These are phyloP conservation scores for Penicillium sp. DNA, from an alignment of 2,329 filamentous ascomycete species.

Conservation along the genomic window DNA sequence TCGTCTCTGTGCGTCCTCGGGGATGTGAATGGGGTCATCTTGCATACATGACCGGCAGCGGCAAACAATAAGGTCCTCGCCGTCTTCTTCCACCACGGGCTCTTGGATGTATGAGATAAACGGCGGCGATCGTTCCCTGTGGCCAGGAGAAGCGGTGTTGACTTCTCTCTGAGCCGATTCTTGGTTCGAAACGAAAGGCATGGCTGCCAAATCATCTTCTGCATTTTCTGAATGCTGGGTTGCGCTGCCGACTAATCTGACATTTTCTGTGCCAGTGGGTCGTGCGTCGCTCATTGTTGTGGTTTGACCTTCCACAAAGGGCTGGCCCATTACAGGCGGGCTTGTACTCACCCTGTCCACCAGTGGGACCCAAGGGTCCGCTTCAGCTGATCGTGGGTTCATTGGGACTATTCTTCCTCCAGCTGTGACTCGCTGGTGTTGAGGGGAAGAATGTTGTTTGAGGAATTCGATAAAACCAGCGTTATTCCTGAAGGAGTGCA, in stretches of 20 bases:
- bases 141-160: too few species aligned
- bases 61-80: too few species aligned
- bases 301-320: neutral
- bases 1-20: neutral
- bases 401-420: slow-evolving; percentile 53
- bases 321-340: neutral
- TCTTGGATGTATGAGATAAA: neutral
- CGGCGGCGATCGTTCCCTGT: too few species aligned
- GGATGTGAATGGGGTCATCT: too few species aligned
- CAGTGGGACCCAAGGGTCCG: neutral
- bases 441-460: slow-evolving; percentile 50
- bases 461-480: slow-evolving; percentile 50
- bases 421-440: slow-evolving; percentile 51
- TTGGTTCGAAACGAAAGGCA: too few species aligned
- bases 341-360: neutral
- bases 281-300: neutral
- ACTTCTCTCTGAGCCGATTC: too few species aligned
- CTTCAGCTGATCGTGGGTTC: slow-evolving; percentile 28
- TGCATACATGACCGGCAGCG: too few species aligned
- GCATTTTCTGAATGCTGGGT: too few species aligned
- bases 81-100: neutral
- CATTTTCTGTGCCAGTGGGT: neutral
- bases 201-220: too few species aligned
- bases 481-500: slow-evolving; percentile 23
- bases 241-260: too few species aligned